Base-by-base conservation (phyloP, 805 yeast genomes). In the Metschnikowia vanudenii region DNA sequence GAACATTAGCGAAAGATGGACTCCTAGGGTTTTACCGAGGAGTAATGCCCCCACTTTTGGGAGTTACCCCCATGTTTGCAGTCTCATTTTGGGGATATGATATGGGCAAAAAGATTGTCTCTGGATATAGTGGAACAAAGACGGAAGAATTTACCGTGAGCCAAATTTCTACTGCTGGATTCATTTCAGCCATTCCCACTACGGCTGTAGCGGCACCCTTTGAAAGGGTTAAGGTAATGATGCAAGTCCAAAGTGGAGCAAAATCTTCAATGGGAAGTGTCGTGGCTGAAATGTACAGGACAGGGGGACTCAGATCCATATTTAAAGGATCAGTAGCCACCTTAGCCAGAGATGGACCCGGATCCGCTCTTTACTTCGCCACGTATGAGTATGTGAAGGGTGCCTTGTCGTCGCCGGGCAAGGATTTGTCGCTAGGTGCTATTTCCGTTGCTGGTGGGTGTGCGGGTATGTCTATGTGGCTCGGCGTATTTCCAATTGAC, bases 61-160 rank as follows among this genome's bases (percentile, higher is more conserved):
- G 99, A 19, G 97, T 92, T 18, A 94, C 98, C 0, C 99, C 99
- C 24, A 94, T 92, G 88, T 94, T 94, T 73, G 98, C 98, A 2
- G 94, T 94, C 19, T 86, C 96, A 1, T 92, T 92, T 72, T 92
- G 99, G 98, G 98, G 98, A 61, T 92, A 94, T 67, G 97, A 90
- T 61, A 74, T 88, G 43, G 98, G 98, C 52, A 90, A 89, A 69
- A 81, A 80, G 52, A 48, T 92, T 2, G 95, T 91, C 2, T 57
- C 78, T 1, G 54, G 65, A 3, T 67, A 59, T 46, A 63, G 72
- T 3, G 75, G 75, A 6, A 67, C 71, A 26, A 57, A 65, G 14
- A 62, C 67, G 1, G 63, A 67, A 18, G 56, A 68, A 24, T 76
- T 92, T 54, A 64, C 87, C 10, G 80, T 85, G 51, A 76, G 70